phyloP scores from a whole-genome alignment of 1,284 basidiomycete species.

The Ceratobasidium sp. region DNA sequence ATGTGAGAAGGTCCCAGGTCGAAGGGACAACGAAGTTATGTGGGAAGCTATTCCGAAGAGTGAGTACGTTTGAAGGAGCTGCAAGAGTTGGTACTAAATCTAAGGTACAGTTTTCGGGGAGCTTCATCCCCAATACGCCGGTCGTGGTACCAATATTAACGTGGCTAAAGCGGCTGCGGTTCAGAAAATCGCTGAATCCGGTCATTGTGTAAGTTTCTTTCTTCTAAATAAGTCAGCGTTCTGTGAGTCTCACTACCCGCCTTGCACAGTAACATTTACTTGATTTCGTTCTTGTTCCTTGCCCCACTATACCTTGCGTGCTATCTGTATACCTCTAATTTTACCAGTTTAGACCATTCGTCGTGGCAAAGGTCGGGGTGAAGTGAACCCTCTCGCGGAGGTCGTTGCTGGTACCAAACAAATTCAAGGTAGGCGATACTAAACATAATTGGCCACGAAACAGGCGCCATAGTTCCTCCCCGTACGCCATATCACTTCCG shows the following conservation, averaged over 20 bases:
- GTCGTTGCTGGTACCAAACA: too few relatives aligned
- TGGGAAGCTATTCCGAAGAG: constrained; percentile 25
- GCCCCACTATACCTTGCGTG: too few relatives aligned
- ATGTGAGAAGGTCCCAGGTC: background rate
- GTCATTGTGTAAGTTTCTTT: constrained; percentile 31
- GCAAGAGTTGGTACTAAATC: background rate
- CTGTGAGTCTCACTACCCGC: background rate
- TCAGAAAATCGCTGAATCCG: constrained; percentile 23
- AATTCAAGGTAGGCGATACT: too few relatives aligned
- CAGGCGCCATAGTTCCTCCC: too few relatives aligned
- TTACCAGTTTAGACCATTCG: too few relatives aligned
- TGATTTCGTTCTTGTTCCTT: too few relatives aligned
- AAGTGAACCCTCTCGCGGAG: too few relatives aligned
- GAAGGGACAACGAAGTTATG: background rate
- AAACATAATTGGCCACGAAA: too few relatives aligned
- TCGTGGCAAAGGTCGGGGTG: too few relatives aligned
- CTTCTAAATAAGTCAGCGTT: background rate
- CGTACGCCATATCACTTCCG: too few relatives aligned
- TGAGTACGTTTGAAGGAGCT: background rate
- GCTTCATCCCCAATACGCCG: constrained; percentile 6
- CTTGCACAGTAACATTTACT: too few relatives aligned
- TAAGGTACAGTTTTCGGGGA: constrained; percentile 9
- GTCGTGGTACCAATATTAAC: background rate
- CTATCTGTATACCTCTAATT: too few relatives aligned
- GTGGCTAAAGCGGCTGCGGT: background rate